phyloP scores from a whole-genome alignment of 2,329 filamentous ascomycete species.

The Pseudogymnoascus sp. region DNA sequence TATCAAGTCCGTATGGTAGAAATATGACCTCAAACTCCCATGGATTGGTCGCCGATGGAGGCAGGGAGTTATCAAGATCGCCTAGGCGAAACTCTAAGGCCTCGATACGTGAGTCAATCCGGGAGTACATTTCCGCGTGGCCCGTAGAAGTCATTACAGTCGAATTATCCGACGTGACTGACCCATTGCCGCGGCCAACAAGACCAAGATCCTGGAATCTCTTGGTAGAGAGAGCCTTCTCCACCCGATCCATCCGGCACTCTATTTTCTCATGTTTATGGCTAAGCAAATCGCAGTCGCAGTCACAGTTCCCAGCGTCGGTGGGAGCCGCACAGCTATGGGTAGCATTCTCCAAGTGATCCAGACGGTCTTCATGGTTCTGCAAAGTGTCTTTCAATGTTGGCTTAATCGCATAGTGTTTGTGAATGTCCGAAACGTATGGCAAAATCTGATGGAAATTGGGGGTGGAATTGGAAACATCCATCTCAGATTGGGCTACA shows the following conservation, averaged over 20 bases:
- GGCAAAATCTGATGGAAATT: slow-evolving; percentile 8
- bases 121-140: slow-evolving; percentile 36
- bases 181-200: slow-evolving; percentile 24
- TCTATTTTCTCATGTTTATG: slow-evolving; percentile 4
- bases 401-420: slow-evolving; percentile 9
- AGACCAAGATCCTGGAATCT: slow-evolving; percentile 32
- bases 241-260: slow-evolving; percentile 47
- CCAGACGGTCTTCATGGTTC: slow-evolving; percentile 58
- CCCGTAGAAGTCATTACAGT: slow-evolving; percentile 31
- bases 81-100: slow-evolving; percentile 36
- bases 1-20: slow-evolving; percentile 56
- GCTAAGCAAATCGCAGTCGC: slow-evolving; percentile 4
- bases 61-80: slow-evolving; percentile 23
- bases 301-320: neutral
- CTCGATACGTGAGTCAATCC: slow-evolving; percentile 36
- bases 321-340: slow-evolving; percentile 42
- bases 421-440: slow-evolving; percentile 9
- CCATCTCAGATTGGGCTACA: neutral
- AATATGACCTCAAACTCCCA: slow-evolving; percentile 75
- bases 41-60: slow-evolving; percentile 56
- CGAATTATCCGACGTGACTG: slow-evolving; percentile 31
- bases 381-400: slow-evolving; percentile 36
- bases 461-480: neutral
- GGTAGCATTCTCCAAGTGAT: slow-evolving; percentile 60
- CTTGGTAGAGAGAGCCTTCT: slow-evolving; percentile 35